These are phyloP conservation scores for Phaffia rhodozyma DNA, from an alignment of 1,284 basidiomycete genomes.

Conservation along the genomic window DNA sequence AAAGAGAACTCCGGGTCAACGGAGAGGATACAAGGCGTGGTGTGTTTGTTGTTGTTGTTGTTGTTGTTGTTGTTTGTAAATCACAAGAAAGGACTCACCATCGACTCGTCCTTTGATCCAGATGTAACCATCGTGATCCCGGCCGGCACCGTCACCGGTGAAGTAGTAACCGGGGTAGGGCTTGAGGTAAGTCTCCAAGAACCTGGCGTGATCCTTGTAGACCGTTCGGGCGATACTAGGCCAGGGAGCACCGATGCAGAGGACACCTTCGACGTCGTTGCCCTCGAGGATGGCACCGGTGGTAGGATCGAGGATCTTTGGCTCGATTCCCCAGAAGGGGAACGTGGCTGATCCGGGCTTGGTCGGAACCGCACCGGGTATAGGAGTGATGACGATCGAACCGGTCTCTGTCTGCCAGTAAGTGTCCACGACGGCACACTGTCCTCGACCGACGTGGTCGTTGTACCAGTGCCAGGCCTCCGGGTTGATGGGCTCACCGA, in stretches of 20 bases:
- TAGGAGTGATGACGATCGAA: slow-evolving; percentile 84
- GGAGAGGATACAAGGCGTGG: neutral
- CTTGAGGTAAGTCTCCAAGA: slow-evolving; percentile 89
- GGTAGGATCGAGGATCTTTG: slow-evolving; percentile 70
- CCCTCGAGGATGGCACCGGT: slow-evolving; percentile 54
- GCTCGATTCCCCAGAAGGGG: slow-evolving; percentile 92
- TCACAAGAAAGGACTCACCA: slow-evolving; percentile 43
- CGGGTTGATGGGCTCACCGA: slow-evolving; percentile 98
- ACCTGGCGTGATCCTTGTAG: slow-evolving; percentile 80
- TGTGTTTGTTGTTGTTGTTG: neutral
- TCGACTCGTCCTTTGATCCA: slow-evolving; percentile 98
- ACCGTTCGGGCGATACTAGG: slow-evolving; percentile 93
- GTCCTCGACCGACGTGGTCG: slow-evolving; percentile 74
- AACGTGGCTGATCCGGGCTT: slow-evolving; percentile 95
- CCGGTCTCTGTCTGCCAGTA: slow-evolving; percentile 99
- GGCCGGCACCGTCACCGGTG: slow-evolving; percentile 89
- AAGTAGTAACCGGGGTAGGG: slow-evolving; percentile 85
- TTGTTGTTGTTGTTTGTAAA: neutral
- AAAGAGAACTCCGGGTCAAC: neutral
- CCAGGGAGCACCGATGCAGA: slow-evolving; percentile 80
- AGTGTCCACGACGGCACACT: slow-evolving; percentile 93
- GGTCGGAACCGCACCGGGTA: slow-evolving; percentile 88
- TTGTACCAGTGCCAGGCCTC: slow-evolving; percentile 80
- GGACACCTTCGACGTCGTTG: slow-evolving; percentile 79
- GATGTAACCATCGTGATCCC: slow-evolving; percentile 91